Evolutionary conservation across 2,329 filamentous ascomycete genomes (phyloP), one percentile per base, ranked within the genome.

Genomic region (Pezicula rhizophila): DNA sequence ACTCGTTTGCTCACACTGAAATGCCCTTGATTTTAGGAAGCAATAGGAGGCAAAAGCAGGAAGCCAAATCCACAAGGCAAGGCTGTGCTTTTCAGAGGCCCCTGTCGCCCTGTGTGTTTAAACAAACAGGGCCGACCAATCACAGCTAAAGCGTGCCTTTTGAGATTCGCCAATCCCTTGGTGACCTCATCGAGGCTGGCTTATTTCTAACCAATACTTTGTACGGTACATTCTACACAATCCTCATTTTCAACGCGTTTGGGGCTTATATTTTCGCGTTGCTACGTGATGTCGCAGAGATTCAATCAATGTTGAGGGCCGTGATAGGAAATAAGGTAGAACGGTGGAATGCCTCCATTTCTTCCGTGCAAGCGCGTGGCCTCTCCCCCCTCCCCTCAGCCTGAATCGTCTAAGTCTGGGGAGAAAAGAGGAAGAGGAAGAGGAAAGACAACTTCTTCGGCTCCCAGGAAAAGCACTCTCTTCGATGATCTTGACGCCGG

Each of bases 311-410:
- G 8, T 10, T 20, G 25, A 48, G 33, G 33, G 25, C 18, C 35
- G 40, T 46, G 42, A 50, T 25, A 52, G 40, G 39, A 17, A 38
- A 43, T 46, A 54, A 7, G 23, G 5, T 23, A 7, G 23, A 23
- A 23, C 23, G 5, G 23, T 23, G 23, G 42, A 23, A 89, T 89
- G 85, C 83, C 85, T 60, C 84, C 85, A 20, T 70, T 78, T 55
- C 73, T 87, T 14, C 75, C 82, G 43, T 80, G 82, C 57, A 90
- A 89, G 68, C 78, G 83, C 52, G 59, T 80, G 56, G 78, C 75
- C 52, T 77, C 79, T 2, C 68, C 75, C 0, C 68, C 75, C 0
- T 66, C 69, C 2, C 65, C 69, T 28, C 55, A 61, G 41, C 52
- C 53, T 15, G 55, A 57, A 10, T 52, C 57, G 3, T 57, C 56